Conservation (phyloP, 352 stramenopile genomes). For the Phytophthora sansomeana region DNA sequence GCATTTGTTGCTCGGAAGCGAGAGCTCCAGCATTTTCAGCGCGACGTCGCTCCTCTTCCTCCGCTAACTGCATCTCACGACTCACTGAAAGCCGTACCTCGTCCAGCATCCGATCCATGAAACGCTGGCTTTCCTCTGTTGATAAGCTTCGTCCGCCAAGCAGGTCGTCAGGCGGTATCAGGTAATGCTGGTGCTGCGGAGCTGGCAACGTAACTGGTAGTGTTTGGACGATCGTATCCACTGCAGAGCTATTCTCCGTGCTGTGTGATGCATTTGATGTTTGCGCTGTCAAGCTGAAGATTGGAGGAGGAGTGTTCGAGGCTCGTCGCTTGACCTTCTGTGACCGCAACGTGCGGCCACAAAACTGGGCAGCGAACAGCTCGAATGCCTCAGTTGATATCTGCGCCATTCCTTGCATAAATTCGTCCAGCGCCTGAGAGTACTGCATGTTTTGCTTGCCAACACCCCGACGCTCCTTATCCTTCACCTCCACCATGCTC, state of each 20-base stretch:
- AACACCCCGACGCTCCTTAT: slow-evolving; percentile 81
- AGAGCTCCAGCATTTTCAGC: slow-evolving; percentile 5
- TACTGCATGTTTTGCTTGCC: slow-evolving; percentile 91
- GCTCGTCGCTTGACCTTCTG: slow-evolving; percentile 77
- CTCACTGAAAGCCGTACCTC: slow-evolving; percentile 64
- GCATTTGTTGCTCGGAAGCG: slow-evolving; percentile 8
- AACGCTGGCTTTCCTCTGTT: slow-evolving; percentile 74
- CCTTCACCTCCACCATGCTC: slow-evolving; percentile 86
- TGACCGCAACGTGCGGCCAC: slow-evolving; percentile 72
- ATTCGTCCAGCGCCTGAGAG: slow-evolving; percentile 70
- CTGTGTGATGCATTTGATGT: slow-evolving; percentile 4
- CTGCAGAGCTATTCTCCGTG: slow-evolving; percentile 15
- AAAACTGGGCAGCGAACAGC: slow-evolving; percentile 79
- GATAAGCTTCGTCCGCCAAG: slow-evolving; percentile 51
- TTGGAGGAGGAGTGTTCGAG: slow-evolving; percentile 3
- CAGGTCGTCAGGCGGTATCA: slow-evolving; percentile 61
- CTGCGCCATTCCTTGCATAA: slow-evolving; percentile 69
- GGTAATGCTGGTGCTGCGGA: slow-evolving; percentile 45
- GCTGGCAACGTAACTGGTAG: slow-evolving; percentile 18
- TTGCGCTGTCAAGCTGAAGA: slow-evolving; percentile 13
- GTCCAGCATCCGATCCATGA: slow-evolving; percentile 84
- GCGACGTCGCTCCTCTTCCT: slow-evolving; percentile 22
- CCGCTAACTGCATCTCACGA: slow-evolving; percentile 54
- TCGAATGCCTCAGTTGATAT: slow-evolving; percentile 81
- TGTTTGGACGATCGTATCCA: slow-evolving; percentile 14